Evolutionary conservation across 495 filamentous ascomycete species (phyloP), one percentile per base, ranked within the genome.

Genomic region (Penicillium malachiteum): DNA sequence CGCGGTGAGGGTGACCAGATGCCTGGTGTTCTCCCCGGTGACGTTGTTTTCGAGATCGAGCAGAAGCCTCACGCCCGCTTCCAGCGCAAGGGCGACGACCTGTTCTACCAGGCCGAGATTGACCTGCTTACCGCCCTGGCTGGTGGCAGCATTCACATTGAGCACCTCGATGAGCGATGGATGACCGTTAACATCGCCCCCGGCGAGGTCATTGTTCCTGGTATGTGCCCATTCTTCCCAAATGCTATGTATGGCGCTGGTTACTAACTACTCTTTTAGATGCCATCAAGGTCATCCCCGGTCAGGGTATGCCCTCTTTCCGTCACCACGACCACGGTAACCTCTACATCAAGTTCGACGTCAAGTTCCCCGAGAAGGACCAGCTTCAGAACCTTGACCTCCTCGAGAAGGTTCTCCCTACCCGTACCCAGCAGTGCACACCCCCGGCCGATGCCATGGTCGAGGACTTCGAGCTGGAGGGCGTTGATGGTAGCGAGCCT

Each of bases 101-200:
- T 99, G 30, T 92, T 96, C 75, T 97, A 91, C 78, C 88, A 93
- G 32, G 89, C 89, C 51, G 90, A 97, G 66, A 95, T 99, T 59
- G 94, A 99, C 58, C 87, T 99, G 31, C 86, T 97, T 44, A 99
- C 93, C 17, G 94, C 94, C 42, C 81, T 99, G 60, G 95, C 88
- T 54, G 94, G 94, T 58, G 94, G 94, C 51, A 79, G 80, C 12
- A 82, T 99, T 64, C 87, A 85, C 70, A 84, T 99, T 62, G 95
- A 99, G 82, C 94, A 99, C 71, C 86, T 99, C 21, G 94, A 99
- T 60, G 94, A 97, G 11, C 82, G 94, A 64, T 99, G 93, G 93
- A 77, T 99, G 74, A 91, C 84, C 40, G 89, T 97, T 12, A 88
- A 89, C 41, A 92, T 97, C 58, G 77, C 87, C 43, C 91, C 94